Evolutionary conservation across 352 stramenopile species (phyloP).

Genomic region (Globisporangium apiculatum): DNA sequence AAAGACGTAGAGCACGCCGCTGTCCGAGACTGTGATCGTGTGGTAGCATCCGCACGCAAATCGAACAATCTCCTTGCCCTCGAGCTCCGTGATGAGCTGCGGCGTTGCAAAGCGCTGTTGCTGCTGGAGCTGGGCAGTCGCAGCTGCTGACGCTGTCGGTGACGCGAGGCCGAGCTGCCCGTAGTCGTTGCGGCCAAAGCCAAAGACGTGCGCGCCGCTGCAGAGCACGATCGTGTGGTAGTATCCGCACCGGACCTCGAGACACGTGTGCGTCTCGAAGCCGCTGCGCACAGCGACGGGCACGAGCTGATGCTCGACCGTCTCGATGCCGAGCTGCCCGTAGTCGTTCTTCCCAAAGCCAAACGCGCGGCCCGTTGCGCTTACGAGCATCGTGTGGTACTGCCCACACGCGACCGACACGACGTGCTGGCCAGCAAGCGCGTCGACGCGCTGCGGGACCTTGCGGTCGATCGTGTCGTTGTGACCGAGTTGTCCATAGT

Average conservation of each 20-base stretch:
- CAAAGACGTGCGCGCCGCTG: slow-evolving; percentile 61
- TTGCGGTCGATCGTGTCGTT: slow-evolving; percentile 88
- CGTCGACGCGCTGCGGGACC: slow-evolving; percentile 63
- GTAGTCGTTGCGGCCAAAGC: slow-evolving; percentile 92
- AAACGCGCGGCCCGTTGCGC: slow-evolving; percentile 54
- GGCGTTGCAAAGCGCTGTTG: slow-evolving; percentile 60
- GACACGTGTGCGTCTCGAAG: slow-evolving; percentile 53
- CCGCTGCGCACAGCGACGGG: slow-evolving; percentile 42
- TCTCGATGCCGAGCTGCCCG: slow-evolving; percentile 85
- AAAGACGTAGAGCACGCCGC: slow-evolving; percentile 90
- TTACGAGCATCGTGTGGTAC: slow-evolving; percentile 87
- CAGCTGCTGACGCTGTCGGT: slow-evolving; percentile 18
- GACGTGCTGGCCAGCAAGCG: slow-evolving; percentile 47
- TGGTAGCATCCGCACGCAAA: slow-evolving; percentile 91
- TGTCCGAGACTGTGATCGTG: slow-evolving; percentile 81
- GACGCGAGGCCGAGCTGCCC: slow-evolving; percentile 86
- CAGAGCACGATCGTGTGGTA: slow-evolving; percentile 89
- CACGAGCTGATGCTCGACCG: slow-evolving; percentile 52
- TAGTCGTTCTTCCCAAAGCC: slow-evolving; percentile 94
- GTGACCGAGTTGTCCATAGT: slow-evolving; percentile 90
- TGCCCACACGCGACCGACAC: slow-evolving; percentile 86
- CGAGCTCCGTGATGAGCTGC: slow-evolving; percentile 56
- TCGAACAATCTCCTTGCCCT: slow-evolving; percentile 78
- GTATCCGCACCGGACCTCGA: slow-evolving; percentile 88
- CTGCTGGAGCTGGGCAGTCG: slow-evolving; percentile 62